These are phyloP conservation scores for Periconia digitata DNA, from an alignment of 2,329 filamentous ascomycete species.

Conservation along the genomic window DNA sequence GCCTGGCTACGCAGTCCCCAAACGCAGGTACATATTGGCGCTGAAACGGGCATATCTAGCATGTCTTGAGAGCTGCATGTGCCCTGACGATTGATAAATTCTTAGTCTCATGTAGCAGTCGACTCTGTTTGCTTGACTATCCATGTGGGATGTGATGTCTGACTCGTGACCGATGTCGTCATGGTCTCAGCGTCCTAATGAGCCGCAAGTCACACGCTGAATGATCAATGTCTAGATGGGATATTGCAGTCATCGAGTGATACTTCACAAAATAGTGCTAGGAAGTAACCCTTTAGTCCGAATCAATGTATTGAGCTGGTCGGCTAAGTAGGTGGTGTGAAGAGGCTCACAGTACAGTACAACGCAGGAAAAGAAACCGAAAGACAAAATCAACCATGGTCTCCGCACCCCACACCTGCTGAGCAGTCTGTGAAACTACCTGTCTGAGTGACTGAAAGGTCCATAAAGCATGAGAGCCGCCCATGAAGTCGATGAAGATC, in stretches of 20 bases:
- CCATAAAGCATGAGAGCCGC: background rate
- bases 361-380: constrained; percentile 16
- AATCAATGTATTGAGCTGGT: background rate
- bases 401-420: background rate
- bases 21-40: too few relatives aligned
- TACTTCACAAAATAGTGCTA: constrained; percentile 12
- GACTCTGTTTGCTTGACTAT: too few relatives aligned
- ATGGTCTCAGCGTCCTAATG: constrained; percentile 24
- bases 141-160: too few relatives aligned
- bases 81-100: too few relatives aligned
- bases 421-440: background rate
- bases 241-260: too few relatives aligned
- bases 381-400: constrained; percentile 1
- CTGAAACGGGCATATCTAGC: too few relatives aligned
- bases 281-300: background rate
- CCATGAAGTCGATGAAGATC: background rate
- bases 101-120: too few relatives aligned
- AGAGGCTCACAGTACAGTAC: constrained; percentile 22
- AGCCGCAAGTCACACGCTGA: constrained; percentile 35
- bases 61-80: too few relatives aligned
- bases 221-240: constrained; percentile 17
- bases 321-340: constrained; percentile 12
- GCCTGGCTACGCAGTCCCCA: too few relatives aligned
- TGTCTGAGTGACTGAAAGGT: background rate
- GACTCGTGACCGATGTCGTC: constrained; percentile 29